Evolutionary conservation across 495 filamentous ascomycete genomes (phyloP).

Genomic region (Aspergillus ostianus): DNA sequence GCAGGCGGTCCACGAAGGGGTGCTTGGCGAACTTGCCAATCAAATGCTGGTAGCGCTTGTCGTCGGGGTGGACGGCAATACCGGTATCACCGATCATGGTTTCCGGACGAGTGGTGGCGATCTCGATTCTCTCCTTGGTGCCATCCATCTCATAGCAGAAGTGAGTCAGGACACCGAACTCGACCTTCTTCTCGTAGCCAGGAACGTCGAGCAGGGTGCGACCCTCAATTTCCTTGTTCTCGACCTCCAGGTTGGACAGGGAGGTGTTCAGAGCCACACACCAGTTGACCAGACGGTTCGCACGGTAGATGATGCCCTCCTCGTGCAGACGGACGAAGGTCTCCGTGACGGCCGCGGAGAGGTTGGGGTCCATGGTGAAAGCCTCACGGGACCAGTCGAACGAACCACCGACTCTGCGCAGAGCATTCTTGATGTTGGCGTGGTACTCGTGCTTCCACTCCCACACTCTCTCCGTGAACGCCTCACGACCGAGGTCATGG

Average conservation of each 20-base stretch:
- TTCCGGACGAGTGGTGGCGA: slow-evolving; percentile 76
- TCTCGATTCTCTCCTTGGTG: slow-evolving; percentile 62
- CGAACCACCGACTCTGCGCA: slow-evolving; percentile 59
- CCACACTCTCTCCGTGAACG: slow-evolving; percentile 60
- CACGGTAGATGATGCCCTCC: slow-evolving; percentile 73
- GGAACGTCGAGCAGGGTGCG: slow-evolving; percentile 65
- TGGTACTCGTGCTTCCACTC: slow-evolving; percentile 74
- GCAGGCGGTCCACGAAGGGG: slow-evolving; percentile 64
- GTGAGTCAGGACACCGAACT: slow-evolving; percentile 69
- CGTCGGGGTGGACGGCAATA: slow-evolving; percentile 74
- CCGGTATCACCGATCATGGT: slow-evolving; percentile 81
- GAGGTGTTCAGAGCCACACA: slow-evolving; percentile 71
- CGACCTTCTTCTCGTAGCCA: slow-evolving; percentile 65
- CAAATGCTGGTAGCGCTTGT: slow-evolving; percentile 61
- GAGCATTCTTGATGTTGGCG: slow-evolving; percentile 55
- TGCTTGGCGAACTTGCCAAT: slow-evolving; percentile 70
- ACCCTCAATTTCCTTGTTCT: slow-evolving; percentile 67
- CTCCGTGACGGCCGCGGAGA: slow-evolving; percentile 66
- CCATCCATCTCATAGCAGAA: slow-evolving; percentile 71
- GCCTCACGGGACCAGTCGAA: slow-evolving; percentile 67
- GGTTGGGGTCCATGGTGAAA: slow-evolving; percentile 70
- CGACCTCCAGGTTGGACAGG: slow-evolving; percentile 73
- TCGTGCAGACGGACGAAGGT: slow-evolving; percentile 72
- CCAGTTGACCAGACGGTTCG: slow-evolving; percentile 78
- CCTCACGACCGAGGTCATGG: slow-evolving; percentile 61